Percentiles rank a stretch among this genome's conserved stretches.
phyloP scores from a whole-genome alignment of 306 rosid genomes.

The Casuarina glauca region DNA sequence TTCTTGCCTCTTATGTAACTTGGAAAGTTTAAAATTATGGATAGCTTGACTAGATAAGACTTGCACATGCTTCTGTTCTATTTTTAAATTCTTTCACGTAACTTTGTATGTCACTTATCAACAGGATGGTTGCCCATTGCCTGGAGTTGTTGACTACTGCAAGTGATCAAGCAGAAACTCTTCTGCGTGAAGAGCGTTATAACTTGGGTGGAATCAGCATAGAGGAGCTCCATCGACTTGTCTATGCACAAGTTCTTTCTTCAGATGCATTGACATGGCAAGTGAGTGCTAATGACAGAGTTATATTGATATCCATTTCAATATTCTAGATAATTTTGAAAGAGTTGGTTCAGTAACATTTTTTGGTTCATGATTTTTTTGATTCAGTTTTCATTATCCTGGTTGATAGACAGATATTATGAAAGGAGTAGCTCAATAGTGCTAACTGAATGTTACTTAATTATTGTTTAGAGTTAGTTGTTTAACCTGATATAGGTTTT shows the following conservation, averaged over 20 bases:
- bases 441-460: neutral
- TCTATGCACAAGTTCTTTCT: slow-evolving; percentile 90
- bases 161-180: slow-evolving; percentile 80
- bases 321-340: slow-evolving; percentile 20
- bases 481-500: neutral
- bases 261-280: slow-evolving; percentile 92
- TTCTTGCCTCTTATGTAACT: neutral
- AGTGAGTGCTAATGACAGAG: slow-evolving; percentile 56
- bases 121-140: slow-evolving; percentile 93
- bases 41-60: neutral
- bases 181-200: slow-evolving; percentile 68
- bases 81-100: slow-evolving; percentile 21
- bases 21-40: neutral
- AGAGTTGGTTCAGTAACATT: slow-evolving; percentile 3
- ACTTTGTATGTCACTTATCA: slow-evolving; percentile 31
- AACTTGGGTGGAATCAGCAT: slow-evolving; percentile 89
- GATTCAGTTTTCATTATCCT: slow-evolving; percentile 8
- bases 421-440: slow-evolving; percentile 1
- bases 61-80: slow-evolving; percentile 11
- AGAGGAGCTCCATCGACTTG: slow-evolving; percentile 81
- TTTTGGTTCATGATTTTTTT: slow-evolving; percentile 9
- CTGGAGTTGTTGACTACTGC: slow-evolving; percentile 82
- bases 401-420: slow-evolving; percentile 5
- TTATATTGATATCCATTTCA: slow-evolving; percentile 19
- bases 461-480: neutral